These are phyloP conservation scores for Trichoderma parareesei DNA, from an alignment of 495 filamentous ascomycete species.

Conservation along the genomic window DNA sequence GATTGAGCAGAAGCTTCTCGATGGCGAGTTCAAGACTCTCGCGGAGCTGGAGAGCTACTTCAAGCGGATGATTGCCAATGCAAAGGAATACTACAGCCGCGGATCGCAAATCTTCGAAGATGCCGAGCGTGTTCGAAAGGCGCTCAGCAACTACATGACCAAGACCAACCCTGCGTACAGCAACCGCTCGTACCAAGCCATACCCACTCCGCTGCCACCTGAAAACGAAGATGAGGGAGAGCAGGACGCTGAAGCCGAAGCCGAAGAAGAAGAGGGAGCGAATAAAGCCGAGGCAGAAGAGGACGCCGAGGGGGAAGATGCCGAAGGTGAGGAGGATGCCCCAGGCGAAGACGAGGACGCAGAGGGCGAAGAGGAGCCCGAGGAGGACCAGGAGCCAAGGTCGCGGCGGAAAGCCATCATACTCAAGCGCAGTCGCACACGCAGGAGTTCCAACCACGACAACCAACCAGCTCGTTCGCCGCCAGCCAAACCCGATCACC, in stretches of 20 bases:
- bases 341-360: constrained; percentile 27
- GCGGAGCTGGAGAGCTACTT: constrained; percentile 62
- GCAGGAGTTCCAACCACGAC: constrained; percentile 22
- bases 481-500: constrained; percentile 35
- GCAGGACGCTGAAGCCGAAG: constrained; percentile 18
- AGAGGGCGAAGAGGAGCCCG: constrained; percentile 26
- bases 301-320: constrained; percentile 23
- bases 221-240: constrained; percentile 25
- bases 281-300: constrained; percentile 13
- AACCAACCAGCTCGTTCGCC: constrained; percentile 18
- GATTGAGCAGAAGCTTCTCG: constrained; percentile 61
- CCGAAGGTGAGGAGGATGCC: constrained; percentile 20
- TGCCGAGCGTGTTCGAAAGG: constrained; percentile 67
- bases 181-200: constrained; percentile 40
- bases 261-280: constrained; percentile 19
- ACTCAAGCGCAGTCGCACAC: constrained; percentile 26
- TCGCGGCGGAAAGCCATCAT: constrained; percentile 12
- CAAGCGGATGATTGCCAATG: constrained; percentile 70
- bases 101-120: constrained; percentile 59
- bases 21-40: constrained; percentile 52
- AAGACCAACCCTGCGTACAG: constrained; percentile 66
- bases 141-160: constrained; percentile 66
- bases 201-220: constrained; percentile 55
- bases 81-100: constrained; percentile 63
- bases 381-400: constrained; percentile 19